Base-by-base conservation (phyloP, 441 rosid species). In the Pelargonium cotyledonis region DNA sequence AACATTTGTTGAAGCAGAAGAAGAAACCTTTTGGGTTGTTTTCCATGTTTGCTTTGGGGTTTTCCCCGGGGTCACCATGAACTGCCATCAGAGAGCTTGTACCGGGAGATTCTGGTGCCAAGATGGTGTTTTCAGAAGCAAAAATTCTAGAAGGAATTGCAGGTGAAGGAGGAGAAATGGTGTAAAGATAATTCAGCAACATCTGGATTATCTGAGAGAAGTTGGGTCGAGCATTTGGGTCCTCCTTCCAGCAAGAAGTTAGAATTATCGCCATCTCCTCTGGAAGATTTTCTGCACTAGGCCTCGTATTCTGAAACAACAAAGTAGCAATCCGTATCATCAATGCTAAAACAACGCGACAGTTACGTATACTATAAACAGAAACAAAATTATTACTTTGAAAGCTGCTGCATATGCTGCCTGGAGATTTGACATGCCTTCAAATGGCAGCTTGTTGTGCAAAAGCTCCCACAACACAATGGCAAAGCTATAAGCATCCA, bases 201-300 rank as follows among this genome's bases (percentile, higher is more conserved):
- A 83, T 80, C 61, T 83, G 86, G 74, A 88, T 84, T 73, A 85
- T 88, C 67, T 84, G 84, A 46, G 77, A 83, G 73, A 88, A 88
- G 78, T 84, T 80, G 1, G 90, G 86, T 67, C 90, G 83, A 31
- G 84, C 75, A 76, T 83, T 80, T 0, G 93, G 89, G 68, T 86
- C 88, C 72, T 88, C 90, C 76, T 85, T 80, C 93, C 93, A 88
- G 71, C 89, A 86, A 0, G 89, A 88, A 62, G 88, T 84, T 68
- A 86, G 80, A 68, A 88, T 77, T 62, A 62, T 66, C 0, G 85
- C 85, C 66, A 88, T 71, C 55, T 85, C 93, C 63, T 82, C 86
- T 0, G 89, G 89, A 66, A 88, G 70, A 65, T 83, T 77, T 73
- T 88, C 90, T 5, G 89, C 89, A 51, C 89, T 83, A 46, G 90